These are phyloP conservation scores for Chenopodium formosanum DNA, from an alignment of 148 eudicot species.

Conservation along the genomic window DNA sequence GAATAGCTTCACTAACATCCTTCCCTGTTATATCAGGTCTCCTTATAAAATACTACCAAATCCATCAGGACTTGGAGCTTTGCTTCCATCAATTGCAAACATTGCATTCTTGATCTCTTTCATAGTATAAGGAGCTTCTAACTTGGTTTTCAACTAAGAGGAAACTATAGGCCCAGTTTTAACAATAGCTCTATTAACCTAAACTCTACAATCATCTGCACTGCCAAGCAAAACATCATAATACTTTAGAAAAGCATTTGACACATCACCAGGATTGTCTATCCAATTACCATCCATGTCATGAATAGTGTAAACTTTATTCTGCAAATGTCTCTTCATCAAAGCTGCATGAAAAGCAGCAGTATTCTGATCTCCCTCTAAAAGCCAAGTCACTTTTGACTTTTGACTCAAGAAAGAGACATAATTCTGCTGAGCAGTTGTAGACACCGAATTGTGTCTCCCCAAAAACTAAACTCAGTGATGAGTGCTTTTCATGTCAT, in stretches of 20 bases:
- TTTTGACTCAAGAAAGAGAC: background rate
- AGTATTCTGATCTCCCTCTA: background rate
- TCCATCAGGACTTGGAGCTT: background rate
- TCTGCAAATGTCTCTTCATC: background rate
- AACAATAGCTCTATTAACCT: background rate
- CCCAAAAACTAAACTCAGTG: no score
- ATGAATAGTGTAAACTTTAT: background rate
- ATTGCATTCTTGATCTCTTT: background rate
- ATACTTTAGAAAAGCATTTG: background rate
- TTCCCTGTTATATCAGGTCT: background rate
- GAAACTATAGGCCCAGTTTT: rapidly evolving
- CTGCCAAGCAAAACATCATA: background rate
- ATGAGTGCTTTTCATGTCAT: no score
- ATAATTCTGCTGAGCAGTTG: background rate
- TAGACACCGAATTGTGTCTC: no score
- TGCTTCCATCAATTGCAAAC: background rate
- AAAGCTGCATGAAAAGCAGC: background rate
- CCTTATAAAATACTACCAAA: background rate
- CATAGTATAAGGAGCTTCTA: background rate
- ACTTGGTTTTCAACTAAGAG: rapidly evolving
- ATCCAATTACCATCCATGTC: background rate
- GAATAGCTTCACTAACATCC: background rate
- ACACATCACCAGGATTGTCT: background rate
- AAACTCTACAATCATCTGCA: background rate
- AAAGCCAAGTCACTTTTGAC: background rate